These are phyloP conservation scores for Sphenostylis stenocarpa DNA, from an alignment of 306 rosid genomes.

Conservation along the genomic window DNA sequence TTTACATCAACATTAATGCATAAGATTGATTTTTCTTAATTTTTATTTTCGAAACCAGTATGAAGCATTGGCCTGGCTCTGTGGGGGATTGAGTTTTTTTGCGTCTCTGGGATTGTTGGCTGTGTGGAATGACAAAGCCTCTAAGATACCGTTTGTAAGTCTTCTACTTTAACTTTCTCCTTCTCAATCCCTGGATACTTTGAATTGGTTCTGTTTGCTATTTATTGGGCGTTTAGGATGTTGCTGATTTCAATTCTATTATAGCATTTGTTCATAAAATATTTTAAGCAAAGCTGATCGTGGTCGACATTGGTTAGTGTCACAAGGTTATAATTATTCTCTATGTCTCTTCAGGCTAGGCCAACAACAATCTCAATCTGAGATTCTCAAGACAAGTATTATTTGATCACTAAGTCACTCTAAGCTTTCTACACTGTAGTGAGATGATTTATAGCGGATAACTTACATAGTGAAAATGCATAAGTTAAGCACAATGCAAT, in stretches of 20 bases:
- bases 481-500: no score
- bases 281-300: neutral
- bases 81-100: constrained; percentile 86
- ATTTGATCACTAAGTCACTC: no score
- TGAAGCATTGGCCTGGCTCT: constrained; percentile 96
- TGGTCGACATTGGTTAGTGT: neutral
- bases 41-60: constrained; percentile 47
- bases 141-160: constrained; percentile 81
- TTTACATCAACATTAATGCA: neutral
- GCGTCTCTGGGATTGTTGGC: constrained; percentile 74
- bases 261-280: neutral
- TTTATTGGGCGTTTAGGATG: neutral
- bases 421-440: no score
- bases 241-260: neutral
- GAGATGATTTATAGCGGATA: no score
- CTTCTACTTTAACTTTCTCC: constrained; percentile 6
- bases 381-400: no score
- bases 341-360: no score
- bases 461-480: no score
- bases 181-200: neutral
- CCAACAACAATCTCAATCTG: no score
- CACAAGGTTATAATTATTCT: no score
- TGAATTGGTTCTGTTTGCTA: neutral
- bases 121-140: constrained; percentile 91
- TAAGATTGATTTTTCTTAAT: neutral